A percentile compares a stretch with the other conserved stretches of the same genome.
These are phyloP conservation scores for Colletotrichum camelliae DNA, from an alignment of 2,329 filamentous ascomycete species.

Conservation along the genomic window DNA sequence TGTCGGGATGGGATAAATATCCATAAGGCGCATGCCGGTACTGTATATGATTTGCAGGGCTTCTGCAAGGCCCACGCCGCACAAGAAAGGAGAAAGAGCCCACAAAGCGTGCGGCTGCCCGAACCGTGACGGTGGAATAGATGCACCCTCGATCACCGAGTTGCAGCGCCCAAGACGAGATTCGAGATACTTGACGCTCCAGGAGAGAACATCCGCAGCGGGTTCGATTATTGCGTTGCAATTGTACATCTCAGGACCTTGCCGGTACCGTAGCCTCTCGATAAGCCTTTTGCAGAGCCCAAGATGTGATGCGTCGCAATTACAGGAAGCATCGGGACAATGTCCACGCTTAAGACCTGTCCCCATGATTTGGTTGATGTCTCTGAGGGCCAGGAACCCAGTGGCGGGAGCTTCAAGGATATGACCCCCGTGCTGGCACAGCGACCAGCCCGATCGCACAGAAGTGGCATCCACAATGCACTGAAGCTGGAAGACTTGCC, in stretches of 20 bases:
- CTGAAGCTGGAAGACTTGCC: slow-evolving; percentile 55
- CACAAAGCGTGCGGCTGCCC: neutral
- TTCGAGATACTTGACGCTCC: no score
- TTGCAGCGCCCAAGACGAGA: no score
- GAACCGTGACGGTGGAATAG: neutral
- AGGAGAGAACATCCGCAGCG: no score
- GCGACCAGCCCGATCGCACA: slow-evolving; percentile 48
- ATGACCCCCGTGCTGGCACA: slow-evolving; percentile 36
- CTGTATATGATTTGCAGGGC: slow-evolving; percentile 45
- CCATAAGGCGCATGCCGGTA: slow-evolving; percentile 40
- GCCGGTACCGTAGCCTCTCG: no score
- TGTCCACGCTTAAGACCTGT: no score
- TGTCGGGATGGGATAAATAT: slow-evolving; percentile 41
- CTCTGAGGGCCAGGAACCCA: neutral
- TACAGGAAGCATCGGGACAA: no score
- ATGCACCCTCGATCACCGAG: no score
- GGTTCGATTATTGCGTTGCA: no score
- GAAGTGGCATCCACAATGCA: slow-evolving; percentile 54
- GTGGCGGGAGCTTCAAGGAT: slow-evolving; percentile 33
- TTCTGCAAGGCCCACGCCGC: slow-evolving; percentile 49
- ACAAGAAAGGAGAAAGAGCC: slow-evolving; percentile 53
- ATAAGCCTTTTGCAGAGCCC: no score
- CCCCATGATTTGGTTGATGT: neutral
- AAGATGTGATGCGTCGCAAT: no score
- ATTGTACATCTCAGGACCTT: no score